A percentile compares a stretch with the other conserved stretches of the same genome.
Evolutionary conservation across 108 stramenopile genomes (phyloP).

Genomic region (Cyclotella choctawhatcheeana): DNA sequence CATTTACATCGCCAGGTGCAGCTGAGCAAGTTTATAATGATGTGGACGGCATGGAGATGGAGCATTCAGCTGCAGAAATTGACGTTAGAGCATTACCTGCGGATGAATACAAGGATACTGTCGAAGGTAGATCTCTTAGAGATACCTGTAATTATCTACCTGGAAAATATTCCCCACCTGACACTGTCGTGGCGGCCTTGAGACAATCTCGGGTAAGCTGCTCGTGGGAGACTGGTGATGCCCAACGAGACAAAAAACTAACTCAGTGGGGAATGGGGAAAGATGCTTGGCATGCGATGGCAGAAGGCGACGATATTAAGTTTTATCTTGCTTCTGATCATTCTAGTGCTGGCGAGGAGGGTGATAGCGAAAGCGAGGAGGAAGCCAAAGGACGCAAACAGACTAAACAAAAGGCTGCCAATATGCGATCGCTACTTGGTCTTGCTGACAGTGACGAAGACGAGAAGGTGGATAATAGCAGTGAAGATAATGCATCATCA

Average conservation of each 20-base stretch:
- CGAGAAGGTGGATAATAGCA: conserved; percentile 9
- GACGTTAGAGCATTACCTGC: conserved; percentile 91
- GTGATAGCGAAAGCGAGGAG: conserved; percentile 27
- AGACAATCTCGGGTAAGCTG: conserved; percentile 93
- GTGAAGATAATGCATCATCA: conserved; percentile 12
- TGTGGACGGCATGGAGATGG: conserved; percentile 97
- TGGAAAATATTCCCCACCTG: conserved; percentile 88
- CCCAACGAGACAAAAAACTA: conserved; percentile 80
- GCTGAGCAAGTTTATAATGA: conserved; percentile 89
- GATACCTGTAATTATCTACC: conserved; percentile 82
- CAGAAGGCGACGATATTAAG: conserved; percentile 86
- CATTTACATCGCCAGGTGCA: conserved; percentile 71
- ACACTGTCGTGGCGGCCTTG: conserved; percentile 84
- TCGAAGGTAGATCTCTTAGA: conserved; percentile 66
- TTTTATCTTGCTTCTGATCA: conserved; percentile 89
- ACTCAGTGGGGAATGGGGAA: conserved; percentile 68
- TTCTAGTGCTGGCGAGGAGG: conserved; percentile 70
- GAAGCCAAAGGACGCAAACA: conserved; percentile 9
- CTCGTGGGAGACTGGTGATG: conserved; percentile 98
- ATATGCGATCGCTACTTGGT: conserved; percentile 62
- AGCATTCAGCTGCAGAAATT: conserved; percentile 87
- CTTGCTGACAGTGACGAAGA: conserved; percentile 58
- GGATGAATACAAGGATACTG: conserved; percentile 62
- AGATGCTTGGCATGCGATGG: conserved; percentile 79
- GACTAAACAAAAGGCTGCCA: conserved; percentile 17